Percentiles rank a stretch among this genome's conserved stretches.
These are phyloP conservation scores for Ploettnerulaceae sp. DNA, from an alignment of 2,329 filamentous ascomycete species.

Conservation along the genomic window DNA sequence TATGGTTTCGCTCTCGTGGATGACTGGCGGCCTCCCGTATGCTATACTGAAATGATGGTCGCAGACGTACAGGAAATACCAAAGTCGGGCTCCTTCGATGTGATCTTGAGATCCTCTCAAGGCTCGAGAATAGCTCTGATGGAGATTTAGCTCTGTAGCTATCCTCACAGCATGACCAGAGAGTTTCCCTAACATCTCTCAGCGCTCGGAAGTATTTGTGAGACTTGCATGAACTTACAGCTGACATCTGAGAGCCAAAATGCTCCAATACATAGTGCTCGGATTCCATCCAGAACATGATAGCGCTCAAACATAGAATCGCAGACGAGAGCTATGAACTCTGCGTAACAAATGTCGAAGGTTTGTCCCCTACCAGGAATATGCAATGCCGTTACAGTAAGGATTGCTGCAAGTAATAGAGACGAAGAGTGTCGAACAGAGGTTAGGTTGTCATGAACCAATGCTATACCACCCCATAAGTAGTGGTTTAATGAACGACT, in stretches of 20 bases:
- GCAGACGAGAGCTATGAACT: conserved; percentile 52
- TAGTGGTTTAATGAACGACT: conserved; percentile 46
- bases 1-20: conserved; percentile 52
- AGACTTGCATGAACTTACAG: conserved; percentile 31
- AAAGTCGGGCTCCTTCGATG: conserved; percentile 52
- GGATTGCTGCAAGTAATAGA: conserved; percentile 51
- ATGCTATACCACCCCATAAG: conserved; percentile 47
- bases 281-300: conserved; percentile 53
- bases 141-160: conserved; percentile 52
- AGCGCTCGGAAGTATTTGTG: too few relatives aligned
- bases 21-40: conserved; percentile 57
- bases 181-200: conserved; percentile 51
- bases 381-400: conserved; percentile 56
- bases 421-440: conserved; percentile 52
- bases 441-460: conserved; percentile 44
- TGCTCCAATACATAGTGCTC: conserved; percentile 55
- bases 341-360: conserved; percentile 51
- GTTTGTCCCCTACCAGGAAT: conserved; percentile 48
- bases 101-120: conserved; percentile 44
- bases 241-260: conserved; percentile 57
- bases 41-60: conserved; percentile 63
- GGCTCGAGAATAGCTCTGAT: conserved; percentile 48
- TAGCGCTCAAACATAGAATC: conserved; percentile 53
- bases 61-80: conserved; percentile 60
- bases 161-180: conserved; percentile 55